Base-by-base conservation (phyloP, 192 early-diverging fungal genomes). In the Coemansia sp. region DNA sequence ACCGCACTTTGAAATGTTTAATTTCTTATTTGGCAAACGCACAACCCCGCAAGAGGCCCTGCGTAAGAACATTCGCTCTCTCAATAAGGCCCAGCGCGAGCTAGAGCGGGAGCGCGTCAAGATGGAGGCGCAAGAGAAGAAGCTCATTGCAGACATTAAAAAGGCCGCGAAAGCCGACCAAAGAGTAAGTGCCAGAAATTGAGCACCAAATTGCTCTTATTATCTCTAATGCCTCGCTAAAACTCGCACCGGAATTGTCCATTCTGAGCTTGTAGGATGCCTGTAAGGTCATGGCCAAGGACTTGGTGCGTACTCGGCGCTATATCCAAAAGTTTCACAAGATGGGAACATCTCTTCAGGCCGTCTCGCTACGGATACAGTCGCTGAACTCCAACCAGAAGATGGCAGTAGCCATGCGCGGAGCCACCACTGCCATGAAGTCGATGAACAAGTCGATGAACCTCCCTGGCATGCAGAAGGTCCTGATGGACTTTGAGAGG, bases 401-500 rank as follows among this genome's bases (percentile, higher is more conserved):
- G 78, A 98, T 98, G 95, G 87, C 94, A 20, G 89, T 91, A 28
- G 94, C 95, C 5, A 95, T 99, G 90, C 88, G 88, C 37, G 95
- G 95, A 20, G 97, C 95, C 5, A 95, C 97, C 6, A 76, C 79
- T 79, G 95, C 97, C n/a, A 96, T 99, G 94, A 84, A 86, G 25
- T 87, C 92, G 25, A 99, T 99, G 97, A 99, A 99, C 76, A 85
- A 86, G 64, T 83, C 88, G 48, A 92, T 98, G 85, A 97, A 99
- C 83, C 76, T 99, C 56, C 95, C 95, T 3, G 88, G 89, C 43
- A 92, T 99, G 37, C 89, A 92, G 43, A 91, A 93, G 65, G 97
- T 99, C 45, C 94, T 98, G 91, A 93, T 94, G 90, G 95, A 99
- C 36, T 99, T 98, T 84, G 94, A 97, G 70, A 86, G 85, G 73